Evolutionary conservation across 108 stramenopile genomes (phyloP).

Genomic region (Chaetoceros muelleri): DNA sequence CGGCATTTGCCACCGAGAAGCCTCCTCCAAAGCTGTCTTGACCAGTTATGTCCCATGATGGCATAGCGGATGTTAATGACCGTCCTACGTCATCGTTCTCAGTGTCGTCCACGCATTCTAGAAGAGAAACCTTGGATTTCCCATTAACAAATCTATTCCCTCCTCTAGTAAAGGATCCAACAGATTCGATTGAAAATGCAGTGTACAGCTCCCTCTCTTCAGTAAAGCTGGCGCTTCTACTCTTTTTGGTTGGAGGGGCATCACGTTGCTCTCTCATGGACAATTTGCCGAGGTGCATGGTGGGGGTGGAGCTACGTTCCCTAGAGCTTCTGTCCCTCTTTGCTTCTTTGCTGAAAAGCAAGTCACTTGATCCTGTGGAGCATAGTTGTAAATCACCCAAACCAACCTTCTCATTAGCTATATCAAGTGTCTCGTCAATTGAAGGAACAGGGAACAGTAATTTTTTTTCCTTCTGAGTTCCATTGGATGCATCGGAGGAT

Average conservation of each 20-base stretch:
- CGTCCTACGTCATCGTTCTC: background rate
- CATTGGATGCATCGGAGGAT: background rate
- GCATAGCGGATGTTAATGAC: slow-evolving; percentile 7
- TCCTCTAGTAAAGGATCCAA: background rate
- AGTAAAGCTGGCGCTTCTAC: background rate
- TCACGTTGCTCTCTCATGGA: background rate
- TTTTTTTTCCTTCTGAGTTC: background rate
- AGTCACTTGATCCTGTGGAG: background rate
- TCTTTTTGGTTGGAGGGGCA: background rate
- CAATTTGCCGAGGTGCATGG: background rate
- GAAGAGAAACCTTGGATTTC: too few relatives aligned
- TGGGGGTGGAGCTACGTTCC: background rate
- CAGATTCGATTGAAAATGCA: background rate
- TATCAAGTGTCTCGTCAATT: background rate
- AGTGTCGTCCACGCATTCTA: too few relatives aligned
- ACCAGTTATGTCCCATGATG: slow-evolving; percentile 57
- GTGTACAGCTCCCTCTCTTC: background rate
- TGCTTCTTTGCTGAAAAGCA: background rate
- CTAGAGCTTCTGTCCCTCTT: background rate
- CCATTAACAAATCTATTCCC: too few relatives aligned
- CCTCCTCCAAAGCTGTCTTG: slow-evolving; percentile 52
- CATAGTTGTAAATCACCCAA: background rate
- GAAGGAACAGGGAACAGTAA: background rate
- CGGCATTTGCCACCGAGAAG: background rate
- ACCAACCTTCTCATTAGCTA: background rate